A percentile compares a stretch with the other conserved stretches of the same genome.
phyloP scores from a whole-genome alignment of 2,329 filamentous ascomycete species.

The Zasmidium cellare region DNA sequence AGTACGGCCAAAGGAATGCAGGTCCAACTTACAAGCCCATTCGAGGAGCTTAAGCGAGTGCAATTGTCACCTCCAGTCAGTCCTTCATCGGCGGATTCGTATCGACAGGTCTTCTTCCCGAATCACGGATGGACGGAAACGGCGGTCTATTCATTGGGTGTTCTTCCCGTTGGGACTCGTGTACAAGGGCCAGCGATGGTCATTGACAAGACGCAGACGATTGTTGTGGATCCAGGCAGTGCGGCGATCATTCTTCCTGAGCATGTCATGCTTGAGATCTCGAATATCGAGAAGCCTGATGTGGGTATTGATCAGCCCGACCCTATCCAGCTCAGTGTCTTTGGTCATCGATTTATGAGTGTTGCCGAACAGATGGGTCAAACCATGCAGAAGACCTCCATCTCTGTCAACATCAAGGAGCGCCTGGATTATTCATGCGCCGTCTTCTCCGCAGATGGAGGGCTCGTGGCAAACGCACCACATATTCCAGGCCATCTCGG shows the following conservation, averaged over 20 bases:
- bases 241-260: slow-evolving; percentile 39
- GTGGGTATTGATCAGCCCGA: slow-evolving; percentile 56
- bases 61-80: slow-evolving; percentile 57
- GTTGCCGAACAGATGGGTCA: slow-evolving; percentile 62
- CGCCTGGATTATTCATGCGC: slow-evolving; percentile 48
- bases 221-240: slow-evolving; percentile 42
- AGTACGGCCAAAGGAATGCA: slow-evolving; percentile 67
- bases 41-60: slow-evolving; percentile 73
- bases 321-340: slow-evolving; percentile 56
- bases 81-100: slow-evolving; percentile 64
- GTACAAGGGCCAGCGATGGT: slow-evolving; percentile 36
- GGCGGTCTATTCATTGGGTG: slow-evolving; percentile 27
- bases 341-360: slow-evolving; percentile 59
- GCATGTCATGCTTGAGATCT: slow-evolving; percentile 52
- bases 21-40: slow-evolving; percentile 75
- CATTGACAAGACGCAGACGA: slow-evolving; percentile 48
- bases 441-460: slow-evolving; percentile 43
- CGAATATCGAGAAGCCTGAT: slow-evolving; percentile 39
- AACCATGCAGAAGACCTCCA: slow-evolving; percentile 56
- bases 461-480: slow-evolving; percentile 44
- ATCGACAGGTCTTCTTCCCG: slow-evolving; percentile 76
- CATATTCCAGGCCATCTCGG: slow-evolving; percentile 47
- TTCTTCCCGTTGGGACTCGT: slow-evolving; percentile 20
- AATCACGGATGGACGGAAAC: slow-evolving; percentile 42
- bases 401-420: slow-evolving; percentile 52